phyloP scores from a whole-genome alignment of 257 asterid species.

The Marsdenia floribunda region DNA sequence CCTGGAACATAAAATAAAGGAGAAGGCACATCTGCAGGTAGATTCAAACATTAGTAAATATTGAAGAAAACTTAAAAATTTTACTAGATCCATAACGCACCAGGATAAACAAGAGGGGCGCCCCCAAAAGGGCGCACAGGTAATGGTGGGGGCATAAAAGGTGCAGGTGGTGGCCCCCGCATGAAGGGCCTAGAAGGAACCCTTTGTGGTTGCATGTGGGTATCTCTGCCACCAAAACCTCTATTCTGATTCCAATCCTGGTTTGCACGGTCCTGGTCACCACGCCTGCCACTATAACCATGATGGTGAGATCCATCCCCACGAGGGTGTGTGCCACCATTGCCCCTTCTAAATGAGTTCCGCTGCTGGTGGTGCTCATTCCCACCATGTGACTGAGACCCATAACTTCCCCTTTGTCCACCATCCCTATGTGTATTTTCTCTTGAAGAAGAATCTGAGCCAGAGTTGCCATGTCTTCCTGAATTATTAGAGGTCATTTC shows the following conservation, averaged over 20 bases:
- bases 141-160: conserved; percentile 39
- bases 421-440: conserved; percentile 43
- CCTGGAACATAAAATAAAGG: conserved; percentile 41
- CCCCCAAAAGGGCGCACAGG: conserved; percentile 39
- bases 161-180: conserved; percentile 42
- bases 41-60: conserved; percentile 17
- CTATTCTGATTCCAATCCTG: conserved; percentile 47
- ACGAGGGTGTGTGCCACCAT: conserved; percentile 47
- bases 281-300: conserved; percentile 53
- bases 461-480: conserved; percentile 29
- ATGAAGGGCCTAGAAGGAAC: conserved; percentile 45
- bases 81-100: conserved; percentile 33
- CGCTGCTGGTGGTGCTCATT: conserved; percentile 53
- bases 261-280: conserved; percentile 59
- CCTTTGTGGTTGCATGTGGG: conserved; percentile 46
- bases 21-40: conserved; percentile 47
- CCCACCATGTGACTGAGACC: conserved; percentile 38
- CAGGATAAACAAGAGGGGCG: conserved; percentile 49
- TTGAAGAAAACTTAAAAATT: neutral
- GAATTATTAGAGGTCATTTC: conserved; percentile 27
- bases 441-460: conserved; percentile 33
- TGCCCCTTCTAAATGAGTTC: conserved; percentile 50
- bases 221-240: conserved; percentile 54
- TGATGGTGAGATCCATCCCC: conserved; percentile 55
- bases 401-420: conserved; percentile 49